These are phyloP conservation scores for Pyrenochaeta sp. DNA, from an alignment of 2,329 filamentous ascomycete genomes.

Conservation along the genomic window DNA sequence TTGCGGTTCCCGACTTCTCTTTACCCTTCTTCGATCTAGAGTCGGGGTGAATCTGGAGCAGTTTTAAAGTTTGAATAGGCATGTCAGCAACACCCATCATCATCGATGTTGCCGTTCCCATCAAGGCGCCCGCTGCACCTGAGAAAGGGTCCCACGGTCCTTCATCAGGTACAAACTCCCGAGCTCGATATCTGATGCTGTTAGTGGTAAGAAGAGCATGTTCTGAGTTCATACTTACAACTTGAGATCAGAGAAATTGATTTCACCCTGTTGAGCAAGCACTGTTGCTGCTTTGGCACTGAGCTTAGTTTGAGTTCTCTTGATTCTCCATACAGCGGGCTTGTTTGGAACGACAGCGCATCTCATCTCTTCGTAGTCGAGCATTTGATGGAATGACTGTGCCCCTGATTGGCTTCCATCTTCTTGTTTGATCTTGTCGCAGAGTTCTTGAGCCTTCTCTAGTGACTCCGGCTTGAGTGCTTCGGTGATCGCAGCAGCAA, in stretches of 20 bases:
- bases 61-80: conserved; percentile 62
- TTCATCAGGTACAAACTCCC: conserved; percentile 50
- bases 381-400: conserved; percentile 49
- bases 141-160: conserved; percentile 51
- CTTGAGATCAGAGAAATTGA: conserved; percentile 48
- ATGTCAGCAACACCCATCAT: conserved; percentile 83
- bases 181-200: conserved; percentile 40
- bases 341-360: conserved; percentile 42
- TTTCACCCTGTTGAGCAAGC: conserved; percentile 45
- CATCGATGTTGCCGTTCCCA: conserved; percentile 83
- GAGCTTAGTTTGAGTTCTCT: conserved; percentile 45
- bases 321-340: conserved; percentile 49
- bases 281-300: conserved; percentile 49
- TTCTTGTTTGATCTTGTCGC: conserved; percentile 48
- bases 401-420: conserved; percentile 47
- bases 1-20: conserved; percentile 22
- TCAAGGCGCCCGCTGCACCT: conserved; percentile 72
- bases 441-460: conserved; percentile 46
- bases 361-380: conserved; percentile 47
- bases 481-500: conserved; percentile 48
- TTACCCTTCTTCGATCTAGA: conserved; percentile 37
- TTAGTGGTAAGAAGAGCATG: conserved; percentile 10
- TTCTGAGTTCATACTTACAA: conserved; percentile 33
- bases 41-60: conserved; percentile 55
- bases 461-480: conserved; percentile 47